Conservation (phyloP, 2,329 filamentous ascomycete genomes). For the Trichophyton simii region DNA sequence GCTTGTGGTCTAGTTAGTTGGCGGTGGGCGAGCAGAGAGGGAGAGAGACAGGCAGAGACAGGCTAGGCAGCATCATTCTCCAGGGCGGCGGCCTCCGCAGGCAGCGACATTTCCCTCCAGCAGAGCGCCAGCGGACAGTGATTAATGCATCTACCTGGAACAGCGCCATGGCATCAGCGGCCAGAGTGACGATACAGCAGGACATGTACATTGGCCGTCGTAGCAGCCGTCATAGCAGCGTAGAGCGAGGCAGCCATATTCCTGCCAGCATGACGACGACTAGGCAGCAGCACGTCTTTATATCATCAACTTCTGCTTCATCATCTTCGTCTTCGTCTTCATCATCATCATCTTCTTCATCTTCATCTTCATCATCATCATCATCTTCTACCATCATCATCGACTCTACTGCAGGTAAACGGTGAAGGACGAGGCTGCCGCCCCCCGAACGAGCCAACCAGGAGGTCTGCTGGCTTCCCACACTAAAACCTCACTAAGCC, state of each 20-base stretch:
- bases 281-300: not conserved
- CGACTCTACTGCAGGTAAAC: not conserved
- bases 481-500: constrained; percentile 5
- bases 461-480: constrained; percentile 1
- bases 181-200: too few relatives aligned
- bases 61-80: too few relatives aligned
- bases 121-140: too few relatives aligned
- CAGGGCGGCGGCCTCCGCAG: too few relatives aligned
- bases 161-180: too few relatives aligned
- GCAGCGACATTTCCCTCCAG: too few relatives aligned
- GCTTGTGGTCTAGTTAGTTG: not conserved
- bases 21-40: too few relatives aligned
- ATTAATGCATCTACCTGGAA: too few relatives aligned
- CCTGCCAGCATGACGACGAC: not conserved
- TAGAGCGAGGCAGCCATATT: not conserved
- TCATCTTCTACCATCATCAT: not conserved
- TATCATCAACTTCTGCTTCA: not conserved
- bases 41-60: too few relatives aligned
- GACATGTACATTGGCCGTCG: too few relatives aligned
- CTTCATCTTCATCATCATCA: not conserved
- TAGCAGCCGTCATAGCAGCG: too few relatives aligned
- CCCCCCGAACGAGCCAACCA: constrained; percentile 3
- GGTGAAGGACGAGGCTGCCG: not conserved
- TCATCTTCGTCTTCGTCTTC: not conserved
- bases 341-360: not conserved